A percentile compares a stretch with the other conserved stretches of the same genome.
phyloP scores from a whole-genome alignment of 2,329 filamentous ascomycete genomes.

The Colletotrichum sp. region DNA sequence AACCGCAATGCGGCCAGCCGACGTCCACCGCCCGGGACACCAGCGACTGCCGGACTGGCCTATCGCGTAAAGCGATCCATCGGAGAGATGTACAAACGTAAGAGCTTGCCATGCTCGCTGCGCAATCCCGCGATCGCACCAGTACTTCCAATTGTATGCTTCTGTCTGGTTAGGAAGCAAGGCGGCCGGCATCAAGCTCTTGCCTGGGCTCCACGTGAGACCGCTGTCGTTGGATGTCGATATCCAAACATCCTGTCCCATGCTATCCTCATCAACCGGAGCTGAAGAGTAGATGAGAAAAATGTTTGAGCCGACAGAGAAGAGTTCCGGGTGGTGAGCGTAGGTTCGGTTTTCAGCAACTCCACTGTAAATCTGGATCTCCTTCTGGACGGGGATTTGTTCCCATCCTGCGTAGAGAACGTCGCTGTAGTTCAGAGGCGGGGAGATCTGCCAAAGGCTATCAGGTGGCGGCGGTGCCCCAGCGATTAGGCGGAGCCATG shows the following conservation, averaged over 20 bases:
- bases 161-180: constrained; percentile 29
- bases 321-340: constrained; percentile 28
- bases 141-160: constrained; percentile 26
- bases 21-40: constrained; percentile 17
- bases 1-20: constrained; percentile 23
- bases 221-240: constrained; percentile 25
- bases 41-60: constrained; percentile 22
- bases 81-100: constrained; percentile 11
- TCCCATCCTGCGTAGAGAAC: constrained; percentile 28
- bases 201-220: constrained; percentile 21
- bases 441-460: constrained; percentile 24
- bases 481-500: background rate
- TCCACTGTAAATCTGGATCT: constrained; percentile 28
- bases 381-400: constrained; percentile 23
- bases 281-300: constrained; percentile 27
- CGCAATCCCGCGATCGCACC: constrained; percentile 26
- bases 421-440: constrained; percentile 27
- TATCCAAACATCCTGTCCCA: constrained; percentile 29
- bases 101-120: constrained; percentile 25
- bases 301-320: constrained; percentile 20
- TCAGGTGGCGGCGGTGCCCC: constrained; percentile 7
- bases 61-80: constrained; percentile 23
- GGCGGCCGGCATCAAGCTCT: constrained; percentile 25
- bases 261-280: constrained; percentile 29
- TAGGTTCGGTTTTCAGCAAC: constrained; percentile 25